Evolutionary conservation across 768 basidiomycete species (phyloP).

Genomic region (Naganishia antarctica): DNA sequence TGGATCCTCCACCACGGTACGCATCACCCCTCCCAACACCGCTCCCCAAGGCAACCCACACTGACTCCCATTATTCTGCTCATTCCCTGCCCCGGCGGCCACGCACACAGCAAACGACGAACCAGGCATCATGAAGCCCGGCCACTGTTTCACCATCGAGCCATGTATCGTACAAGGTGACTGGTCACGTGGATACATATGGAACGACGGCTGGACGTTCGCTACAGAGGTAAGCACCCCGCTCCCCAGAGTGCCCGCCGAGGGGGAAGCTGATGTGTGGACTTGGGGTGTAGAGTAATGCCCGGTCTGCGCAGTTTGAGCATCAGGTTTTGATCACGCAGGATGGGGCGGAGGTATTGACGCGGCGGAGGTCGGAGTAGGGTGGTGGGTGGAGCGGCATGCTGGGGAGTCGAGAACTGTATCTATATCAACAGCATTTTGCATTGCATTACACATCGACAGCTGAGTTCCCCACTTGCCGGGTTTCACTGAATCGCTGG

Average conservation of each 20-base stretch:
- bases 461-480: too few species aligned
- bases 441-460: too few species aligned
- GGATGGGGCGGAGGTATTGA: constrained; percentile 71
- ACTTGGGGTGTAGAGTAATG: constrained; percentile 59
- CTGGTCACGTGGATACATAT: constrained; percentile 66
- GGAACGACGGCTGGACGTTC: constrained; percentile 91
- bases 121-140: constrained; percentile 72
- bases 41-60: not conserved
- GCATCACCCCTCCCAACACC: constrained; percentile 45
- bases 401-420: too few species aligned
- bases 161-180: constrained; percentile 73
- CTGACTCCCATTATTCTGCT: not conserved
- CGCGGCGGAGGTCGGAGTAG: constrained; percentile 40
- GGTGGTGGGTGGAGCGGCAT: not conserved
- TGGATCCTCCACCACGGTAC: constrained; percentile 75
- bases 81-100: not conserved
- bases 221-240: constrained; percentile 64
- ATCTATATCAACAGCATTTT: too few species aligned
- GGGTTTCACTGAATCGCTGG: too few species aligned
- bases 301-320: constrained; percentile 77
- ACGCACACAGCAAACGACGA: constrained; percentile 69
- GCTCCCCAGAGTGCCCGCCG: not conserved
- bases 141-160: constrained; percentile 92
- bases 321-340: constrained; percentile 83
- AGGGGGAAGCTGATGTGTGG: too few species aligned